These are phyloP conservation scores for Xerocomus potaroensis DNA, from an alignment of 768 basidiomycete species.

Conservation along the genomic window DNA sequence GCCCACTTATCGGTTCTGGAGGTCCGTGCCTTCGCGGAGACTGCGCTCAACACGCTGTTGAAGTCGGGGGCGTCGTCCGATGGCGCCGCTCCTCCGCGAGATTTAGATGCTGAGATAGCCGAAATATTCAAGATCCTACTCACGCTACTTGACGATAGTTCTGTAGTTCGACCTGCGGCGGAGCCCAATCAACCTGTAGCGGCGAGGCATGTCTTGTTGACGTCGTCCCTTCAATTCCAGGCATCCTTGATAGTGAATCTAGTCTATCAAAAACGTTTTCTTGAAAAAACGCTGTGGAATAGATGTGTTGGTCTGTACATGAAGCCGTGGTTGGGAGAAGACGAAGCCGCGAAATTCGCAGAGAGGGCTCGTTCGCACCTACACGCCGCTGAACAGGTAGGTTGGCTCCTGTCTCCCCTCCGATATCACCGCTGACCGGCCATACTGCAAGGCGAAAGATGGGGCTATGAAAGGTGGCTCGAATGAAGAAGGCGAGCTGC, in stretches of 20 bases:
- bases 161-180: constrained; percentile 37
- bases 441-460: constrained; percentile 51
- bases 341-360: constrained; percentile 47
- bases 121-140: constrained; percentile 54
- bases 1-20: constrained; percentile 25
- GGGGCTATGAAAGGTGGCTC: constrained; percentile 38
- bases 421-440: constrained; percentile 8
- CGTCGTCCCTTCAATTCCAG: constrained; percentile 62
- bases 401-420: constrained; percentile 12
- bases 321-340: constrained; percentile 61
- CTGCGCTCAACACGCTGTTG: constrained; percentile 73
- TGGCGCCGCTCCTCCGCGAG: constrained; percentile 67
- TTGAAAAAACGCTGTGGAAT: constrained; percentile 55
- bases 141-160: constrained; percentile 52
- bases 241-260: constrained; percentile 77
- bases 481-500: constrained; percentile 74
- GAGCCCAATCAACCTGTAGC: constrained; percentile 48
- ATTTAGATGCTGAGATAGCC: constrained; percentile 60
- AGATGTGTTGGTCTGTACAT: constrained; percentile 72
- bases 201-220: constrained; percentile 55
- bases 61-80: constrained; percentile 80
- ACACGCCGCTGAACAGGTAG: constrained; percentile 67
- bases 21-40: constrained; percentile 90
- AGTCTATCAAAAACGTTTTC: constrained; percentile 53
- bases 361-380: constrained; percentile 71